Conservation (phyloP, 176 grass and related monocot species). For the Zizania latifolia region DNA sequence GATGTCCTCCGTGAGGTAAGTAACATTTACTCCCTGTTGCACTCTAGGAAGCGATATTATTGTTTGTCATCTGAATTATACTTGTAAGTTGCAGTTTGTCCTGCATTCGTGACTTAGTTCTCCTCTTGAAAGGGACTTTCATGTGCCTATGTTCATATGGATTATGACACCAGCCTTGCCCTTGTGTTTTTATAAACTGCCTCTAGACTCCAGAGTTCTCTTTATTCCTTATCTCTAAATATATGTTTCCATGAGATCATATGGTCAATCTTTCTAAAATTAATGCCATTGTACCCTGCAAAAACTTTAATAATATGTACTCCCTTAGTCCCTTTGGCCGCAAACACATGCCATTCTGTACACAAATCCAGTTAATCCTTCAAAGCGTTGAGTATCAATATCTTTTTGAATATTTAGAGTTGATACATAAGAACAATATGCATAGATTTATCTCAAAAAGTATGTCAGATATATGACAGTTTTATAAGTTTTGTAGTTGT, state of each 20-base stretch:
- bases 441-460: not conserved
- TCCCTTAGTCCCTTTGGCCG: not conserved
- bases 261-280: not conserved
- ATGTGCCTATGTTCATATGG: not conserved
- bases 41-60: conserved; percentile 7
- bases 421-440: not conserved
- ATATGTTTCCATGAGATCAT: not conserved
- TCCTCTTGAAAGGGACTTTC: not conserved
- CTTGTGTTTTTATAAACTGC: not conserved
- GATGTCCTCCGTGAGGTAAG: conserved; percentile 59
- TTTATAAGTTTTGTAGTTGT: not conserved
- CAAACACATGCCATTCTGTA: not conserved
- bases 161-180: not conserved
- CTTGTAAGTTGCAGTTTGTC: not conserved
- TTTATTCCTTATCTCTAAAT: not conserved
- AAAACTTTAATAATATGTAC: not conserved
- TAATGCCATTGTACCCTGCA: not conserved
- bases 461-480: not conserved
- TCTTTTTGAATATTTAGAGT: not conserved
- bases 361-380: too few relatives aligned
- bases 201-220: not conserved
- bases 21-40: not conserved
- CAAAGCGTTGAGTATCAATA: not conserved
- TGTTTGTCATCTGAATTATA: not conserved
- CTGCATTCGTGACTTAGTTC: not conserved